A percentile compares a stretch with the other conserved stretches of the same genome.
Evolutionary conservation across 1,284 basidiomycete species (phyloP).

Genomic region (Rhodotorula sp.): DNA sequence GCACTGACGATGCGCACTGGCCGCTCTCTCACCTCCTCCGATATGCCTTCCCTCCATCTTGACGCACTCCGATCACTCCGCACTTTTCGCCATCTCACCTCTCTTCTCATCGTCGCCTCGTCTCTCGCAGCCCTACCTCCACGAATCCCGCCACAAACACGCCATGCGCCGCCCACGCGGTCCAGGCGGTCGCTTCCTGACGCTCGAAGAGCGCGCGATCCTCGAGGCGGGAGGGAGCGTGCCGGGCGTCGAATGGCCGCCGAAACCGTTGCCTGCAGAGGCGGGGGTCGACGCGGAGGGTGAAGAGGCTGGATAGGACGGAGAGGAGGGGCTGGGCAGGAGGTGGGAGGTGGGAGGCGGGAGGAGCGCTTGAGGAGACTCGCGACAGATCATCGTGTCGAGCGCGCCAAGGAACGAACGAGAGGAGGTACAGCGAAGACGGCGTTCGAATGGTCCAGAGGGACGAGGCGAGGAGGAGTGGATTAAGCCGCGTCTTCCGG

Average conservation of each 20-base stretch:
- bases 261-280: conserved; percentile 13
- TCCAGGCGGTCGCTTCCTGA: conserved; percentile 93
- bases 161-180: conserved; percentile 95
- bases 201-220: conserved; percentile 67
- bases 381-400: too few species aligned
- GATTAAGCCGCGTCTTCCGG: too few species aligned
- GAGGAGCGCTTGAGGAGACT: neutral
- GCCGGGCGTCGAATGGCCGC: conserved; percentile 36
- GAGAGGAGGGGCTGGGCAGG: neutral
- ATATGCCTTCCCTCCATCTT: neutral
- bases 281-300: neutral
- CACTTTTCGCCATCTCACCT: too few species aligned
- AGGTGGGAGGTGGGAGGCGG: neutral
- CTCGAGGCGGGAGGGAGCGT: conserved; percentile 38
- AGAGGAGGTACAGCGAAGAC: too few species aligned
- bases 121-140: conserved; percentile 37
- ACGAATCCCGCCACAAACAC: conserved; percentile 73
- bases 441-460: too few species aligned
- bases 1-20: neutral
- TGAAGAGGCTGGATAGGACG: neutral
- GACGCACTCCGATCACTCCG: neutral
- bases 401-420: too few species aligned
- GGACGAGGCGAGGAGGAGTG: too few species aligned
- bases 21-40: neutral
- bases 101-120: neutral